phyloP scores from a whole-genome alignment of 805 yeast genomes.

The Saccharomycopsis fodiens region DNA sequence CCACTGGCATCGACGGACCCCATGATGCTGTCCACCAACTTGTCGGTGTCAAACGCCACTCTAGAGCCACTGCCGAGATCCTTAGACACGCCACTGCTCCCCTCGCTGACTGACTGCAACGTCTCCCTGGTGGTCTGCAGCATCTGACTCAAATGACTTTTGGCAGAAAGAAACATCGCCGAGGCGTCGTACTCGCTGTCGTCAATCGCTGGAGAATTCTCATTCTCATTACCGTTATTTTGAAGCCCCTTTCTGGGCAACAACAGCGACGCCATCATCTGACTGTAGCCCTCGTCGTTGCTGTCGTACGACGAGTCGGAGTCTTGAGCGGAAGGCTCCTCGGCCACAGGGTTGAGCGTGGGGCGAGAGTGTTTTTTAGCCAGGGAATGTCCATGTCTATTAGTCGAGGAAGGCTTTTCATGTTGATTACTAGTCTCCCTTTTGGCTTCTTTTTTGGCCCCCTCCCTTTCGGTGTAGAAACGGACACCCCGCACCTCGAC shows the following conservation, averaged over 20 bases:
- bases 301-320: slow-evolving; percentile 25
- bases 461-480: slow-evolving; percentile 28
- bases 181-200: slow-evolving; percentile 2
- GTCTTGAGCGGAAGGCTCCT: slow-evolving; percentile 23
- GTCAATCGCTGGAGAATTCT: too few relatives aligned
- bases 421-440: too few relatives aligned
- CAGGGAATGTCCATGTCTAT: too few relatives aligned
- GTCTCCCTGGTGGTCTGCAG: too few relatives aligned
- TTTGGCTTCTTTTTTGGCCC: slow-evolving; percentile 15
- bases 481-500: slow-evolving; percentile 33
- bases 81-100: too few relatives aligned
- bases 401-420: too few relatives aligned
- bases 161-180: slow-evolving; percentile 19
- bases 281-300: slow-evolving; percentile 23
- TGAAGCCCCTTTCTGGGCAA: slow-evolving; percentile 13
- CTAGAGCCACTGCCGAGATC: too few relatives aligned
- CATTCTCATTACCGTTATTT: neutral
- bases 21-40: slow-evolving; percentile 15
- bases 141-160: too few relatives aligned
- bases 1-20: slow-evolving; percentile 16
- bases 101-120: too few relatives aligned
- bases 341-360: slow-evolving; percentile 25
- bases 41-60: slow-evolving; percentile 13
- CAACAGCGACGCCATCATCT: slow-evolving; percentile 28
- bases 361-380: too few relatives aligned